phyloP scores from a whole-genome alignment of 2,329 filamentous ascomycete genomes.

The Coniochaeta pulveracea region DNA sequence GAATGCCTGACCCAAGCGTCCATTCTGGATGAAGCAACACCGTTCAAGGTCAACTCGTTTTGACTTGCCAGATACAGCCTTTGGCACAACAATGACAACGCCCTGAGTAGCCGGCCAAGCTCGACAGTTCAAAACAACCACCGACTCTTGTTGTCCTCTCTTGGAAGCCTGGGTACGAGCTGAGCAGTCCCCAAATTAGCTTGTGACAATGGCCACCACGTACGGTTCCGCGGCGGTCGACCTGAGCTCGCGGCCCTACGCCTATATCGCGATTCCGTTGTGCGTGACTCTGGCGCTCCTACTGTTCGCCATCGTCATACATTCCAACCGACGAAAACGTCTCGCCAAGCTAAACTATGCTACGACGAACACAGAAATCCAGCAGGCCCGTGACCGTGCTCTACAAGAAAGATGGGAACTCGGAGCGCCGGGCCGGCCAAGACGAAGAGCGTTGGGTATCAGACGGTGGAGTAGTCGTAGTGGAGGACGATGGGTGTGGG shows the following conservation, averaged over 20 bases:
- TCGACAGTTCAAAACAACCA: too few species aligned
- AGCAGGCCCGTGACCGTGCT: conserved; percentile 10
- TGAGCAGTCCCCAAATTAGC: too few species aligned
- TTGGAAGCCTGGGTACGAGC: too few species aligned
- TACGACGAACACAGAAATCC: conserved; percentile 4
- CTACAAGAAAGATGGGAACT: conserved; percentile 9
- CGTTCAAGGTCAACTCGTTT: too few species aligned
- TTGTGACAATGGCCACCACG: conserved; percentile 5
- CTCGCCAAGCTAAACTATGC: neutral
- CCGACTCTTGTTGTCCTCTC: too few species aligned
- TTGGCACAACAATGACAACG: too few species aligned
- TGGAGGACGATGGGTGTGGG: conserved; percentile 11
- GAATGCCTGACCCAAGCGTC: too few species aligned
- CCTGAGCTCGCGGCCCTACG: conserved; percentile 38
- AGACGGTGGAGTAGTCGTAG: conserved; percentile 1
- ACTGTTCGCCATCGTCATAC: conserved; percentile 25
- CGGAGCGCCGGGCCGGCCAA: conserved; percentile 8
- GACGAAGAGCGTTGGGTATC: conserved; percentile 15
- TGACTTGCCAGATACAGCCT: too few species aligned
- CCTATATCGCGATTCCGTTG: conserved; percentile 42
- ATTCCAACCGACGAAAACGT: conserved; percentile 27
- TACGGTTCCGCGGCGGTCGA: conserved; percentile 9
- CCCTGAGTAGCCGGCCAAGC: too few species aligned
- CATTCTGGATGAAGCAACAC: too few species aligned
- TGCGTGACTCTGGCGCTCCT: conserved; percentile 29